Evolutionary conservation across 352 stramenopile genomes (phyloP).

Genomic region (Pythium brassicae): DNA sequence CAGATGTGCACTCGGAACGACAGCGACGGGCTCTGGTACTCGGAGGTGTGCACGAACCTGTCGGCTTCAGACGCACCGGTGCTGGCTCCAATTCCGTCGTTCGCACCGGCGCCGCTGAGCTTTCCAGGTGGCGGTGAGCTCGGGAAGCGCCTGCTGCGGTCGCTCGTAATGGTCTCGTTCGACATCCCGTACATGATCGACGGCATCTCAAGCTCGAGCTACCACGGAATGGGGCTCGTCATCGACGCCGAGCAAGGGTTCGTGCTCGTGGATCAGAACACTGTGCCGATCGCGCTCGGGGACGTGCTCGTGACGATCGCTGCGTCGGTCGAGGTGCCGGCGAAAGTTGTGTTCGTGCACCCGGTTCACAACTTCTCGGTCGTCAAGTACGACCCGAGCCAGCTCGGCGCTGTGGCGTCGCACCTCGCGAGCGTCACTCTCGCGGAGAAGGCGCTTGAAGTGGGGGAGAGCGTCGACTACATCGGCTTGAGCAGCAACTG

Average conservation of each 20-base stretch:
- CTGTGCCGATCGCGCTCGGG: conserved; percentile 82
- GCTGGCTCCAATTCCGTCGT: conserved; percentile 35
- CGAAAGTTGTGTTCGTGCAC: conserved; percentile 88
- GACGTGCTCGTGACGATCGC: conserved; percentile 88
- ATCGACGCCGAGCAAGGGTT: conserved; percentile 80
- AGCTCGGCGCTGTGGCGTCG: conserved; percentile 54
- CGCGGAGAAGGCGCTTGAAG: conserved; percentile 57
- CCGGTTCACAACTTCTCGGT: conserved; percentile 91
- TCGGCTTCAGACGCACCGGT: conserved; percentile 10
- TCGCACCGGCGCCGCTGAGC: conserved; percentile 52
- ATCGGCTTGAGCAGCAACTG: conserved; percentile 84
- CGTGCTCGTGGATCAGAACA: conserved; percentile 92
- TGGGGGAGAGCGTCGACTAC: conserved; percentile 77
- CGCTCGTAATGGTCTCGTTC: conserved; percentile 90
- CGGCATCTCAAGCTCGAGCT: conserved; percentile 86
- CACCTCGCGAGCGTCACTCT: conserved; percentile 58
- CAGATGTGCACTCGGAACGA: conserved; percentile 76
- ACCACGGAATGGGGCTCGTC: conserved; percentile 86
- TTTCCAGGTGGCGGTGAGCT: conserved; percentile 63
- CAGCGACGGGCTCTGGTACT: conserved; percentile 65
- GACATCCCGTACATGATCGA: conserved; percentile 92
- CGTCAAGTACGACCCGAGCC: conserved; percentile 83
- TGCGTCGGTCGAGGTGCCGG: conserved; percentile 82
- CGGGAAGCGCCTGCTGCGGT: conserved; percentile 69
- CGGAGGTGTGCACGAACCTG: conserved; percentile 26